Evolutionary conservation across 75 land plant species (phyloP), one percentile per base, ranked within the genome.

Genomic region (Azolla pinnata): DNA sequence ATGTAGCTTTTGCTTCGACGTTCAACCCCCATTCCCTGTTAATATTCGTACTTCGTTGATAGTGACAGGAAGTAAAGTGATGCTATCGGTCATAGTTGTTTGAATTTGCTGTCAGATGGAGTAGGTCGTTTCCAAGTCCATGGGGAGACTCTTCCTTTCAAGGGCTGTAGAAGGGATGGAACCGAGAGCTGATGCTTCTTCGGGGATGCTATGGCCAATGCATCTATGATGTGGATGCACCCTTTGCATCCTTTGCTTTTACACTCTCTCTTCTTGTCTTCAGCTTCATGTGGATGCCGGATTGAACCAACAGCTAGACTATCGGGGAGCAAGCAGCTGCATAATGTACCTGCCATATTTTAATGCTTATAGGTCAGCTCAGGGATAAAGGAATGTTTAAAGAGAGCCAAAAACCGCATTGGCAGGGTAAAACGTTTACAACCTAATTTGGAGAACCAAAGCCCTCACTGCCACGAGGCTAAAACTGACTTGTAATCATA

Each of bases 251-350:
- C 40, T 35, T 5, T 52, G 25, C 54, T 26, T 14, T 4, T 4
- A 46, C 12, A 46, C 4, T 52, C 24, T 25, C 24, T 23, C 14
- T 24, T 27, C 26, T 24, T 25, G 24, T 52, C 57, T 51, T 44
- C 54, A 71, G 62, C 64, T 57, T 80, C 78, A 25, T 77, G 80
- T 45, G 62, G 44, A 49, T 72, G 79, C 46, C 68, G 55, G 25
- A 80, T 67, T 51, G 83, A 57, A 19, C 68, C 65, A 54, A 67
- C 74, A 34, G 77, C 81, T 29, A 84, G 71, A 57, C 47, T 74
- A 62, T 80, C 83, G n/a, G 87, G 87, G 18, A 84, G 83, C 25
- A 84, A 49, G 60, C 81, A 84, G 35, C 71, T 77, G 56, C 83
- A 84, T 52, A 80, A 65, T 4, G 77, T 72, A 54, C 80, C 87